Percentiles rank a stretch among this genome's conserved stretches.
These are phyloP conservation scores for Musa troglodytarum DNA, from an alignment of 176 grass and related monocot genomes.

Conservation along the genomic window DNA sequence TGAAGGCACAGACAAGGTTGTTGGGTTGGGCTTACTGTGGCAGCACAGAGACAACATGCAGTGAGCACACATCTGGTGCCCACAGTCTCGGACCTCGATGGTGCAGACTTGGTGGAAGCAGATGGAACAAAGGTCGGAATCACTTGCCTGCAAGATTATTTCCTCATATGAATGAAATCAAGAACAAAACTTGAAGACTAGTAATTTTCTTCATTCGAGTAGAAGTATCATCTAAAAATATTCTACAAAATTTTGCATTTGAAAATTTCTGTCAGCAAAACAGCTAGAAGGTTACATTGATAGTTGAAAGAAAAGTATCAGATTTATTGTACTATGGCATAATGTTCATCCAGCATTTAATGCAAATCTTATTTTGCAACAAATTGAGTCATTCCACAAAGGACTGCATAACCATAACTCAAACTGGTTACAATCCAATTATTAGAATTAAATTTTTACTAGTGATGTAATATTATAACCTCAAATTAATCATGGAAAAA, in stretches of 20 bases:
- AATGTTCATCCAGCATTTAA: background rate
- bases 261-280: background rate
- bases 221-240: background rate
- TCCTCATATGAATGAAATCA: background rate
- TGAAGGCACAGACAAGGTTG: slow-evolving; percentile 10
- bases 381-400: background rate
- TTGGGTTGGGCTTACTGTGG: slow-evolving; percentile 16
- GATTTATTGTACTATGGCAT: background rate
- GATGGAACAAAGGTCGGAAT: slow-evolving; percentile 14
- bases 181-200: background rate
- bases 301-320: background rate
- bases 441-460: background rate
- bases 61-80: slow-evolving; percentile 17
- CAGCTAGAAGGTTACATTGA: background rate
- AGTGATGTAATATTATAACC: background rate
- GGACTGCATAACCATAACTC: background rate
- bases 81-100: slow-evolving; percentile 18
- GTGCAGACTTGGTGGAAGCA: slow-evolving; percentile 21
- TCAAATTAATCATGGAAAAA: background rate
- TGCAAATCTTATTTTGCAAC: background rate
- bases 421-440: background rate
- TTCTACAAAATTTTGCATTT: background rate
- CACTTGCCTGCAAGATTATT: slow-evolving; percentile 8
- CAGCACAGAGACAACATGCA: slow-evolving; percentile 13
- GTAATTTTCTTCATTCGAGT: background rate